A percentile compares a stretch with the other conserved stretches of the same genome.
These are phyloP conservation scores for Panus rudis DNA, from an alignment of 768 basidiomycete genomes.

Conservation along the genomic window DNA sequence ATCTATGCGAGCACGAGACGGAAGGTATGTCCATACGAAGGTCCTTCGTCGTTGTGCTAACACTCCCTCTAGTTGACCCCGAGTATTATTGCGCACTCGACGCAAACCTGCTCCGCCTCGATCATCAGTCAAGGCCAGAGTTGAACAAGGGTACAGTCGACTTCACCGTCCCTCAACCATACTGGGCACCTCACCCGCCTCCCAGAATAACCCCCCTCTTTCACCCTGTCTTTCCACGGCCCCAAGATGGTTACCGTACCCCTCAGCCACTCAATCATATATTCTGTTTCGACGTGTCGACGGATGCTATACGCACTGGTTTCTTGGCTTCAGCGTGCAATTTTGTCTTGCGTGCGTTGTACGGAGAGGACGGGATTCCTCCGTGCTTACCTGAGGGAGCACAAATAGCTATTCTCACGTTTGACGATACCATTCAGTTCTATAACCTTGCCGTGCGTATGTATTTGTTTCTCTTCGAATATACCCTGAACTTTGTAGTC, in stretches of 20 bases:
- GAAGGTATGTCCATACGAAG: conserved; percentile 51
- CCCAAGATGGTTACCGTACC: conserved; percentile 33
- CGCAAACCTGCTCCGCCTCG: conserved; percentile 66
- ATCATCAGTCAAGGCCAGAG: conserved; percentile 79
- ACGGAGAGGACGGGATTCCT: conserved; percentile 45
- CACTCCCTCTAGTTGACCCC: conserved; percentile 46
- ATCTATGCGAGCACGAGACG: conserved; percentile 80
- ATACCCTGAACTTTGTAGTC: conserved; percentile 23
- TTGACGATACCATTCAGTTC: conserved; percentile 76
- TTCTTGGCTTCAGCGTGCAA: conserved; percentile 62
- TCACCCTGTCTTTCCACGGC: conserved; percentile 42
- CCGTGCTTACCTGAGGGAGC: conserved; percentile 48
- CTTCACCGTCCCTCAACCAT: conserved; percentile 69
- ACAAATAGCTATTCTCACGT: conserved; percentile 76
- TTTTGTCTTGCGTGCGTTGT: conserved; percentile 56
- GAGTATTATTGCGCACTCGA: conserved; percentile 86
- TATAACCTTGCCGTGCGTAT: conserved; percentile 77
- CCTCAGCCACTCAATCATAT: conserved; percentile 69
- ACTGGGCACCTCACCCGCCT: conserved; percentile 76
- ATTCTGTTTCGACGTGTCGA: conserved; percentile 85
- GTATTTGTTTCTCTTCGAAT: conserved; percentile 1
- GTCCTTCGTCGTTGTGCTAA: not conserved
- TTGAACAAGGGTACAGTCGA: conserved; percentile 89
- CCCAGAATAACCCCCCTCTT: conserved; percentile 46
- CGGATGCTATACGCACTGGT: conserved; percentile 59